Base-by-base conservation (phyloP, 2,329 filamentous ascomycete genomes). In the Pochonia chlamydosporia region DNA sequence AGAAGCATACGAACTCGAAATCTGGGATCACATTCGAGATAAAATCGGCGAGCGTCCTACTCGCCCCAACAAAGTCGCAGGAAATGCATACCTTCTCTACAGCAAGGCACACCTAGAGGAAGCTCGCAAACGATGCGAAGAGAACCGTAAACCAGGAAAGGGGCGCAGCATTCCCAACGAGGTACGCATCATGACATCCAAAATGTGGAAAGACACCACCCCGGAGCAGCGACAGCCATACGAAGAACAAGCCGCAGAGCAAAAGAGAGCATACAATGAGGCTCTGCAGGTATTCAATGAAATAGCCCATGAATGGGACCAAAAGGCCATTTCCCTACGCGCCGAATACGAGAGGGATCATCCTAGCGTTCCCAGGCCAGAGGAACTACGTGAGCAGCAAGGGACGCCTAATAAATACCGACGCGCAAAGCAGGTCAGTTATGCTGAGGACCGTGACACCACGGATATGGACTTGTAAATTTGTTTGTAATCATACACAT, bases 11-110 rank as follows among this genome's bases (percentile, higher is more conserved):
- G 80, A 84, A 54, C 58, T 67, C 26, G 71, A 74, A 20, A 65
- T 80, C 5, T 75, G 72, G 66, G 69, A 74, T 46, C 67, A 78
- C 49, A 72, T 83, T 47, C 63, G 69, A 33, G 60, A 68, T 8
- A 68, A 72, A 54, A 79, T 96, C 40, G 92, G 92, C n/a, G 79
- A 86, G 16, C 81, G 86, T 4, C 87, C 89, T 0, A 69, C 77
- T 47, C 84, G 81, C 44, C 91, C 92, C 4, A 70, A 74, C 44
- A 88, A 92, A 54, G 77, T 84, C 1, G 82, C 85, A 0, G 82
- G 85, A 4, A 97, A 95, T 60, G 87, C 92, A 0, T 97, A 96
- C 65, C 76, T 95, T 24, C 76, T 96, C 43, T 99, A 87, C 67
- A 92, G 90, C 62, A 95, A 90, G 56, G 84, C 77, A 4, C 77